Evolutionary conservation across 1,284 basidiomycete species (phyloP).

Genomic region (Ganoderma meredithae): DNA sequence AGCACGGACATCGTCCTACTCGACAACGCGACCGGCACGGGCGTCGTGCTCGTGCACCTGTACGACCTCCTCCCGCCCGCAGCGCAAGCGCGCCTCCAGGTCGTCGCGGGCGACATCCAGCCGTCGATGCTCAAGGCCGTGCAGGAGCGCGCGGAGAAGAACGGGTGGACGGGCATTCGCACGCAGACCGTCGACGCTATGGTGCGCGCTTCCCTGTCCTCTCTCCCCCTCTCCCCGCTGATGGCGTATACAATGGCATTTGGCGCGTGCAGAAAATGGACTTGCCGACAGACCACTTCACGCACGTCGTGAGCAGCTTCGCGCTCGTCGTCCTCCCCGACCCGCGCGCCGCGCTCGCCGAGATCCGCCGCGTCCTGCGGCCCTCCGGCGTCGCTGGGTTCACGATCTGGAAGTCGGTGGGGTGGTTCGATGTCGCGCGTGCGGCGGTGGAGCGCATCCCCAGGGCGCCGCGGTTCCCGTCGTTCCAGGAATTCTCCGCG

Average conservation of each 20-base stretch:
- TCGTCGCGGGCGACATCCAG: conserved; percentile 19
- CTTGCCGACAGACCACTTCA: conserved; percentile 19
- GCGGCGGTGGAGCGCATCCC: conserved; percentile 8
- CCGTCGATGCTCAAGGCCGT: conserved; percentile 18
- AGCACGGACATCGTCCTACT: conserved; percentile 16
- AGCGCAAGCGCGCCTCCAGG: conserved; percentile 4
- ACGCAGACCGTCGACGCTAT: conserved; percentile 19
- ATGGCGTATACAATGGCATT: not conserved
- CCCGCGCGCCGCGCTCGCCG: conserved; percentile 6
- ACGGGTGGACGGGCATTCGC: conserved; percentile 11
- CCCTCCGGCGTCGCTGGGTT: conserved; percentile 1
- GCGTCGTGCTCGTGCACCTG: conserved; percentile 15
- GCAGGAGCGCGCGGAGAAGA: conserved; percentile 15
- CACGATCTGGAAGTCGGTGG: conserved; percentile 11
- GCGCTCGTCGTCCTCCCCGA: conserved; percentile 9
- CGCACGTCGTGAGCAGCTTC: conserved; percentile 15
- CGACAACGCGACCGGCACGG: conserved; percentile 23
- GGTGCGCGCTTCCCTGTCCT: conserved; percentile 14
- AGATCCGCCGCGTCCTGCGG: conserved; percentile 12
- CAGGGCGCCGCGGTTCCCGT: conserved; percentile 1
- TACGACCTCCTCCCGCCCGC: conserved; percentile 15
- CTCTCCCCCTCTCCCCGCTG: not conserved
- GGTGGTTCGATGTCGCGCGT: conserved; percentile 3
- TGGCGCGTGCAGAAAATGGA: conserved; percentile 12
- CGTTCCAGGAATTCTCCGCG: conserved; percentile 3